Evolutionary conservation across 495 filamentous ascomycete genomes (phyloP).

Genomic region (Aspergillus saccharolyticus): DNA sequence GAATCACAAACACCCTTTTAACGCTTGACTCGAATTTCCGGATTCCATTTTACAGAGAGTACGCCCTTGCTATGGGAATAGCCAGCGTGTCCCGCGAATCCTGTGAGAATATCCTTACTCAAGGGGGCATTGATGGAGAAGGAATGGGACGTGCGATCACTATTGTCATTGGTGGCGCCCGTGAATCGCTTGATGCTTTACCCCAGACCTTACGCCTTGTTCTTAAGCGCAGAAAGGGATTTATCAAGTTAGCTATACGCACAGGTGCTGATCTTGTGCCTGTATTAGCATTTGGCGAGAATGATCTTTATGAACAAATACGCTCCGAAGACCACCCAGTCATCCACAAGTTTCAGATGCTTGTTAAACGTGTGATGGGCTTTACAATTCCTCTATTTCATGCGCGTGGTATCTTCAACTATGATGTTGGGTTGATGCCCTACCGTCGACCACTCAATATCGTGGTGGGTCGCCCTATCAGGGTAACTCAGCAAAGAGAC

Average conservation of each 20-base stretch:
- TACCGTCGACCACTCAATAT: constrained; percentile 83
- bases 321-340: constrained; percentile 62
- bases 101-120: constrained; percentile 77
- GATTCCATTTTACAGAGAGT: constrained; percentile 90
- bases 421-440: constrained; percentile 93
- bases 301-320: constrained; percentile 90
- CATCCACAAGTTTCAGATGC: constrained; percentile 72
- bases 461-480: constrained; percentile 78
- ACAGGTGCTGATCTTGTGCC: constrained; percentile 90
- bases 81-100: constrained; percentile 85
- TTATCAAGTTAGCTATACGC: constrained; percentile 86
- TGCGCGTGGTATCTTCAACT: constrained; percentile 91
- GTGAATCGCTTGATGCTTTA: constrained; percentile 82
- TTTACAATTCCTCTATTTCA: constrained; percentile 91
- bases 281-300: constrained; percentile 89
- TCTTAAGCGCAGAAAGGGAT: constrained; percentile 78
- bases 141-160: constrained; percentile 97
- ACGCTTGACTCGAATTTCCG: constrained; percentile 91
- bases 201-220: constrained; percentile 71
- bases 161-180: constrained; percentile 89
- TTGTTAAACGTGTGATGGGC: constrained; percentile 77
- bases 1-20: constrained; percentile 87
- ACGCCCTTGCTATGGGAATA: constrained; percentile 78
- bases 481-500: constrained; percentile 53
- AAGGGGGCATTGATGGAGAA: constrained; percentile 69